A percentile compares a stretch with the other conserved stretches of the same genome.
phyloP scores from a whole-genome alignment of 306 rosid genomes.

The Cucumis melo region DNA sequence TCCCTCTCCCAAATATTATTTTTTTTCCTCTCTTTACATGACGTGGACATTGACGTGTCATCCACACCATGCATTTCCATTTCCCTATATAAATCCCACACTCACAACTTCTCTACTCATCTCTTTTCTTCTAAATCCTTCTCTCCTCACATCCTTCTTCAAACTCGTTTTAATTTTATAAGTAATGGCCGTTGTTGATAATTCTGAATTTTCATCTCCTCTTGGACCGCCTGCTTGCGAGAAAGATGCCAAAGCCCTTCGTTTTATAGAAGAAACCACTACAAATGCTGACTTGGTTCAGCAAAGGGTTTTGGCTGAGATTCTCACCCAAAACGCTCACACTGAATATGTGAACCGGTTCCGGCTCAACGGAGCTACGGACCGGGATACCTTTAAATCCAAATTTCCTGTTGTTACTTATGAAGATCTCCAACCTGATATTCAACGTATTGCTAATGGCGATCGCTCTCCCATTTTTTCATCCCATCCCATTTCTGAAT shows the following conservation, averaged over 20 bases:
- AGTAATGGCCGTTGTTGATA: slow-evolving; percentile 37
- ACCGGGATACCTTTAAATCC: slow-evolving; percentile 53
- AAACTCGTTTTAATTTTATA: too few species aligned
- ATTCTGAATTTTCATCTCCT: slow-evolving; percentile 12
- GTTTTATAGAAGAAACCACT: slow-evolving; percentile 58
- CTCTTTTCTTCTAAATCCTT: neutral
- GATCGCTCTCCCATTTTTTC: slow-evolving; percentile 64
- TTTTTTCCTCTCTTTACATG: neutral
- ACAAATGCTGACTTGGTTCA: slow-evolving; percentile 40
- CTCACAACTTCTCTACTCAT: neutral
- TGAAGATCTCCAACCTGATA: slow-evolving; percentile 67
- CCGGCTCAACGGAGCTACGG: slow-evolving; percentile 47
- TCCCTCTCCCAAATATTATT: neutral
- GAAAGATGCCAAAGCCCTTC: slow-evolving; percentile 41
- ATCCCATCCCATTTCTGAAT: slow-evolving; percentile 69
- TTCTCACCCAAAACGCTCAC: slow-evolving; percentile 45
- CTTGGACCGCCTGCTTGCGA: slow-evolving; percentile 23
- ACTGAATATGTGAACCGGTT: slow-evolving; percentile 58
- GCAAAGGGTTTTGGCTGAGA: slow-evolving; percentile 32
- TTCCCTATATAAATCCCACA: slow-evolving; percentile 23
- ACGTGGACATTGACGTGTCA: slow-evolving; percentile 16
- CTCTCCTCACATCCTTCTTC: neutral
- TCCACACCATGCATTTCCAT: accelerated
- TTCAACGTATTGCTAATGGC: slow-evolving; percentile 80
- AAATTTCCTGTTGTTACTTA: slow-evolving; percentile 57